Conservation (phyloP, 2,329 filamentous ascomycete species). For the Samsoniella hepiali region DNA sequence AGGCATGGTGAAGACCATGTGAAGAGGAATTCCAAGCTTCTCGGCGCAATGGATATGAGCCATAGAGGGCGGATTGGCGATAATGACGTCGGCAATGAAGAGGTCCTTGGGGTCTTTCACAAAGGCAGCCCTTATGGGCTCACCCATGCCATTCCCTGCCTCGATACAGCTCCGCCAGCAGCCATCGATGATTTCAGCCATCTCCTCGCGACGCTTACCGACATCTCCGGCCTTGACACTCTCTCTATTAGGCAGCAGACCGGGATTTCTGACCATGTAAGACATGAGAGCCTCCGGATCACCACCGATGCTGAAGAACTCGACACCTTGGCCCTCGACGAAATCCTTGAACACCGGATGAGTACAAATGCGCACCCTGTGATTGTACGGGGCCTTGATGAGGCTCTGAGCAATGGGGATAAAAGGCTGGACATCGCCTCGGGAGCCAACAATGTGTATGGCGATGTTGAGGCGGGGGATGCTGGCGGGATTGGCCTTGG, state of each 20-base stretch:
- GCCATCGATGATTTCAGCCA: constrained; percentile 38
- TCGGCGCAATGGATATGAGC: constrained; percentile 52
- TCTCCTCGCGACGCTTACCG: constrained; percentile 33
- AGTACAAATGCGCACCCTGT: constrained; percentile 56
- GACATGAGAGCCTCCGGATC: constrained; percentile 49
- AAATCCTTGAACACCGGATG: constrained; percentile 53
- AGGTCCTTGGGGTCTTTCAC: constrained; percentile 31
- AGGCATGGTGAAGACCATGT: constrained; percentile 62
- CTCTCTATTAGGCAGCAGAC: constrained; percentile 35
- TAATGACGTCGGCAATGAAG: constrained; percentile 53
- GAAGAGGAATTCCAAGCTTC: constrained; percentile 46
- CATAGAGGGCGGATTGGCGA: constrained; percentile 52
- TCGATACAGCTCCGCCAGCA: constrained; percentile 38
- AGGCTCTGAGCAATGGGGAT: constrained; percentile 17
- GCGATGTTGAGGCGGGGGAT: constrained; percentile 23
- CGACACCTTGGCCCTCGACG: constrained; percentile 49
- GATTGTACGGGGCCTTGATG: constrained; percentile 37
- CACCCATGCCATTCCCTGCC: constrained; percentile 32
- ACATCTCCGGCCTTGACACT: constrained; percentile 38
- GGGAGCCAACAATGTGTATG: constrained; percentile 25
- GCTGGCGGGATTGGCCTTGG: constrained; percentile 1
- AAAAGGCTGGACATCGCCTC: constrained; percentile 23
- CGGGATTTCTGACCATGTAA: constrained; percentile 41
- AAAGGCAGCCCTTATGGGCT: constrained; percentile 27
- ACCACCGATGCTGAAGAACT: constrained; percentile 57